Base-by-base conservation (phyloP, 163 green algal genomes). In the Scenedesmus sp. region DNA sequence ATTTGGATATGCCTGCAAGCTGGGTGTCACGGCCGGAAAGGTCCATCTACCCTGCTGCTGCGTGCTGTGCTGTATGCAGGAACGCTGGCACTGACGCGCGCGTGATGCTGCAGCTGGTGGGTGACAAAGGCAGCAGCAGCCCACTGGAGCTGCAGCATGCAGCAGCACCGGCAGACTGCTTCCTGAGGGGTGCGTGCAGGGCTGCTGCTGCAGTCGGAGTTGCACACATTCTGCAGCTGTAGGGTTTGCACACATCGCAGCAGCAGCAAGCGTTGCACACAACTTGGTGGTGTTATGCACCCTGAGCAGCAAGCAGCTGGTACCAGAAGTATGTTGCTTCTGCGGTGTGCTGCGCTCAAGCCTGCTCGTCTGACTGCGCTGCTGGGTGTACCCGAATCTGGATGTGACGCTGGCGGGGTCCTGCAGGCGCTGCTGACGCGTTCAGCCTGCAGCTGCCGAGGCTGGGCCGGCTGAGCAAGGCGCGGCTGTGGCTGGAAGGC, bases 61-160 rank as follows among this genome's bases (percentile, higher is more conserved):
- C 24, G 80, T 24, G 80, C 24, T 86, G 80, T 86, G 53, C 79
- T 84, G 79, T 53, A 24, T 40, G 1, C 84, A 93, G 87, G 89
- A 92, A 93, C 51, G 91, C 94, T 7, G 95, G 95, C 59, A 97
- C 94, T 37, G 95, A 97, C 40, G 93, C 93, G 22, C 91, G 92
- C 49, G 90, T 97, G 18, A 92, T 88, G 33, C 59, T 96, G 9
- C 89, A 95, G 82, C 88, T 96, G 49, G 26, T 94, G 15, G 93
- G 93, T 42, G 89, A 95, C 30, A 18, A 85, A 13, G 85, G 89
- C 51, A 89, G 86, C 88, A 95, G 91, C 84, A 87, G 89, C 12
- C 56, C 76, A 15, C 51, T 33, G 37, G 53, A 85, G 51, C 78
- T 91, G 40, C 51, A 87, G 51, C 6, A 72, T 35, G 30, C 40